These are phyloP conservation scores for Fraxinus quadrangulata DNA, from an alignment of 257 asterid species.

Conservation along the genomic window DNA sequence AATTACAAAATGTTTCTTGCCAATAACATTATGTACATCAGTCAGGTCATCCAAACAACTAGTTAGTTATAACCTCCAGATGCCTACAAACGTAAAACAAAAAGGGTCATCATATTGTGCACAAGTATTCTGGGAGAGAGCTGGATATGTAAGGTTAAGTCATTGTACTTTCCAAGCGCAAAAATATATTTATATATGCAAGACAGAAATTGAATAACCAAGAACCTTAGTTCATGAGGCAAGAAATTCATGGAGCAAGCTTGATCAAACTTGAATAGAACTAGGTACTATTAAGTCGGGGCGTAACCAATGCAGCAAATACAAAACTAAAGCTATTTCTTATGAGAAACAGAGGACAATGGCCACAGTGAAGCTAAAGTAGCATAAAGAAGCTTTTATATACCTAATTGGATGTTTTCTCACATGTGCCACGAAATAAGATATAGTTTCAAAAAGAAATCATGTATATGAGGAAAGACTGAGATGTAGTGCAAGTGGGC, in stretches of 20 bases:
- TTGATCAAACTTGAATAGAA: background rate
- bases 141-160: too few species aligned
- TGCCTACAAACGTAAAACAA: constrained; percentile 41
- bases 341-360: background rate
- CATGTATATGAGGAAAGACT: background rate
- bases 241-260: background rate
- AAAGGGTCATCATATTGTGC: background rate
- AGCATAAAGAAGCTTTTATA: background rate
- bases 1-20: constrained; percentile 41
- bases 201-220: background rate
- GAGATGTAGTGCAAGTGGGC: background rate
- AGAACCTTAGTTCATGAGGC: background rate
- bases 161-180: too few species aligned
- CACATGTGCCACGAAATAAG: background rate
- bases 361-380: background rate
- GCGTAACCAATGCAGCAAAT: background rate
- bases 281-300: background rate
- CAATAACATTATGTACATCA: constrained; percentile 32
- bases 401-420: background rate
- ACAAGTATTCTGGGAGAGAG: background rate
- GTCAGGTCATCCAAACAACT: constrained; percentile 39
- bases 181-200: background rate
- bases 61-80: constrained; percentile 33
- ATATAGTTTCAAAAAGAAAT: background rate
- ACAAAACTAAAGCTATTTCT: background rate